phyloP scores from a whole-genome alignment of 352 stramenopile genomes.

The Saprolegnia diclina region DNA sequence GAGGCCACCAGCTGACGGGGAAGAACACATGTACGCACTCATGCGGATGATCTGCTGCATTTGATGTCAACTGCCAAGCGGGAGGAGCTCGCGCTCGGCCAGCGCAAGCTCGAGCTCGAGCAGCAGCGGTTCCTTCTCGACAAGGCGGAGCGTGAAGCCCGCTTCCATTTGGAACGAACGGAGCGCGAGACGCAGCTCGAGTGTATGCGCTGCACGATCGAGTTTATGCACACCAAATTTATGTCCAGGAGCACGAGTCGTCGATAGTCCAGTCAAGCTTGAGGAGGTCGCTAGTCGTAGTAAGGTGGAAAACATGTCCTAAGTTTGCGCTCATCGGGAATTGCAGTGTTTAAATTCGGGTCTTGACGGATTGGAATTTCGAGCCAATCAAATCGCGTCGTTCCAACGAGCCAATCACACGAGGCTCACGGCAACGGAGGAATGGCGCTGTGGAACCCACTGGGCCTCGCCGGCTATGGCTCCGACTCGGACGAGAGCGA shows the following conservation, averaged over 20 bases:
- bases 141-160: conserved; percentile 10
- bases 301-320: too few relatives aligned
- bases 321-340: too few relatives aligned
- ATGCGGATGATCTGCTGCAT: too few relatives aligned
- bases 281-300: too few relatives aligned
- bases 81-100: not conserved
- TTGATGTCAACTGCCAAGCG: too few relatives aligned
- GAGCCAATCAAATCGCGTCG: not conserved
- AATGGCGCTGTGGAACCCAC: conserved; percentile 32
- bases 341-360: too few relatives aligned
- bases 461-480: conserved; percentile 35
- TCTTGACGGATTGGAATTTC: not conserved
- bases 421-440: not conserved
- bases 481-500: conserved; percentile 40
- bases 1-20: too few relatives aligned
- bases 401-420: not conserved
- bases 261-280: too few relatives aligned
- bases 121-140: not conserved
- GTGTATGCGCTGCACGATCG: not conserved
- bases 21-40: too few relatives aligned
- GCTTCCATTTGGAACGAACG: conserved; percentile 1
- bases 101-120: conserved; percentile 4
- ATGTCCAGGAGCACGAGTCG: too few relatives aligned
- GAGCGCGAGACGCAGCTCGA: conserved; percentile 1
- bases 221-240: conserved; percentile 4